Base-by-base conservation (phyloP, 257 asterid species). In the Oldenlandia corymbosa region DNA sequence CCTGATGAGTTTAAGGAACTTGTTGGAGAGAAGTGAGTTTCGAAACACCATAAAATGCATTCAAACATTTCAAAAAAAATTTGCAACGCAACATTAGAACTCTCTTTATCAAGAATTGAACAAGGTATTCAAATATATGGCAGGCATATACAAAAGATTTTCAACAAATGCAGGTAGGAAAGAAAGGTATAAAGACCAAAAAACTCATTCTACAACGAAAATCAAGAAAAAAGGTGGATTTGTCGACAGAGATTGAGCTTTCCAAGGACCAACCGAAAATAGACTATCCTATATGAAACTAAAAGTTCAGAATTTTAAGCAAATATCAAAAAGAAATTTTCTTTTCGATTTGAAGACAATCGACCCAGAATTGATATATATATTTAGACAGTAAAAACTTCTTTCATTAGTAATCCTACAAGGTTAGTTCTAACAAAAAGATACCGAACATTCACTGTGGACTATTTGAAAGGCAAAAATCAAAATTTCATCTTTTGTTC, bases 191-290 rank as follows among this genome's bases (percentile, higher is more conserved):
- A 26, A 14, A 6, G 20, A 18, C 5, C 53, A 32, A 9, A 2
- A 16, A 7, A 28, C 45, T 56, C 30, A 31, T 39, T 46, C 34
- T 67, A 23, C 30, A 36, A 57, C 54, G 46, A 58, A 36, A 67
- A 20, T 16, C 23, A 9, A 24, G 48, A 21, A 26, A 32, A 31
- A 51, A 41, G 37, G 9, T 43, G 34, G 18, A 1, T n/a, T n/a
- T n/a, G n/a, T n/a, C n/a, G n/a, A n/a, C n/a, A n/a, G n/a, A n/a
- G n/a, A n/a, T n/a, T n/a, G n/a, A n/a, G n/a, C n/a, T 30, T 54
- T n/a, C 26, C 55, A 8, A 20, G 28, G 28, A 49, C 55, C 55
- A 49, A 30, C 36, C 30, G 28, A 56, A 14, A 31, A 57, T 9
- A 34, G 8, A 57, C 27, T 28, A 30, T 55, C 6, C 6, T 28